Conservation (phyloP, 2,329 filamentous ascomycete species). For the Stagonosporopsis tanaceti region DNA sequence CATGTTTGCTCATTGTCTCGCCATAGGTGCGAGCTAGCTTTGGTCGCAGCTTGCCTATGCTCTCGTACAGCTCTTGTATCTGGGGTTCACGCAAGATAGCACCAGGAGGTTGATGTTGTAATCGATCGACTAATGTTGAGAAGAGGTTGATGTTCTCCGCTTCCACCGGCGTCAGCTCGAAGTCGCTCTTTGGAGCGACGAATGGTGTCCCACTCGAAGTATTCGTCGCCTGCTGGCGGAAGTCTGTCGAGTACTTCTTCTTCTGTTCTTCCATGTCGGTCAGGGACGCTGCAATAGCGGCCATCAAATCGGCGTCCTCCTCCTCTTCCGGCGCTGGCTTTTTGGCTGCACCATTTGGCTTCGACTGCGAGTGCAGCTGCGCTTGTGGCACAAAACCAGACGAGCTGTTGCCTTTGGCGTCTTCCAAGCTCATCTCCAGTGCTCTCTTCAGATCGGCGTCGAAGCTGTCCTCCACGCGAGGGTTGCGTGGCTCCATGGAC, state of each 20-base stretch:
- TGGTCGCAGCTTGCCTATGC: slow-evolving; percentile 89
- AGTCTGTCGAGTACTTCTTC: slow-evolving; percentile 80
- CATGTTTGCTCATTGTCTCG: slow-evolving; percentile 99
- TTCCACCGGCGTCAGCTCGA: slow-evolving; percentile 91
- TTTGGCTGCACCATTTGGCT: slow-evolving; percentile 47
- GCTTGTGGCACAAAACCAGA: slow-evolving; percentile 75
- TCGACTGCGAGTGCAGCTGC: slow-evolving; percentile 54
- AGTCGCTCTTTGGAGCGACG: slow-evolving; percentile 83
- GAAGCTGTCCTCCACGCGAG: slow-evolving; percentile 86
- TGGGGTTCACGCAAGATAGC: slow-evolving; percentile 97
- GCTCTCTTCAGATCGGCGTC: slow-evolving; percentile 95
- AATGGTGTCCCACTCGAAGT: slow-evolving; percentile 58
- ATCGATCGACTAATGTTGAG: slow-evolving; percentile 87
- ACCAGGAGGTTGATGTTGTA: slow-evolving; percentile 93
- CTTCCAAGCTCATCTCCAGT: slow-evolving; percentile 95
- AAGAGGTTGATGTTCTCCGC: slow-evolving; percentile 98
- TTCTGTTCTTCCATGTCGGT: slow-evolving; percentile 99
- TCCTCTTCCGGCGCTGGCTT: slow-evolving; percentile 68
- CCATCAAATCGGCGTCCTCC: slow-evolving; percentile 91
- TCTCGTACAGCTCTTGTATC: slow-evolving; percentile 97
- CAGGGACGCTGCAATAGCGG: slow-evolving; percentile 92
- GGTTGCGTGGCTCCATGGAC: slow-evolving; percentile 89
- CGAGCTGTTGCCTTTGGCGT: slow-evolving; percentile 77
- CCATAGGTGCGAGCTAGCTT: slow-evolving; percentile 96
- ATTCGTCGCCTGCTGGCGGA: slow-evolving; percentile 77